Conservation (phyloP, 2,329 filamentous ascomycete genomes). For the Colletotrichum navitas region DNA sequence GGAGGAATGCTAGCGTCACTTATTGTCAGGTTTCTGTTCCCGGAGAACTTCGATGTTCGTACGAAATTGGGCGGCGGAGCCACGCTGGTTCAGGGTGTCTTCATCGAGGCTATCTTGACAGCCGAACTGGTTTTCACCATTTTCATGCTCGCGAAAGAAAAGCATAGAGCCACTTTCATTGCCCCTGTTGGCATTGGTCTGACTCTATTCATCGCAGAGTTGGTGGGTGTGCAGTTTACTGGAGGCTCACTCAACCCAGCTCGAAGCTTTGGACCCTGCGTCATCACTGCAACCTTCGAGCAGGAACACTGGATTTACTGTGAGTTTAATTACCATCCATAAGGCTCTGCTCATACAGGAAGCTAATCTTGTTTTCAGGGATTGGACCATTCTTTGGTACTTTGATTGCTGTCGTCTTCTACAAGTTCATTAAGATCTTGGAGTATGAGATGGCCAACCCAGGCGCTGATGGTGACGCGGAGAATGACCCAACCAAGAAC, state of each 20-base stretch:
- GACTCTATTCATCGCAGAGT: slow-evolving; percentile 59
- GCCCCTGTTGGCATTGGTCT: slow-evolving; percentile 63
- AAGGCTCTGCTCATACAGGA: slow-evolving; percentile 18
- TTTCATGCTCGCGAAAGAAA: slow-evolving; percentile 65
- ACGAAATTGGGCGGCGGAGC: slow-evolving; percentile 57
- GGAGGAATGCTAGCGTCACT: slow-evolving; percentile 60
- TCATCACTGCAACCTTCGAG: slow-evolving; percentile 56
- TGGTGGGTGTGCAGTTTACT: slow-evolving; percentile 62
- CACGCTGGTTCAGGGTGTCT: slow-evolving; percentile 59
- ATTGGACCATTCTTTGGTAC: slow-evolving; percentile 52
- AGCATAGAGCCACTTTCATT: slow-evolving; percentile 61
- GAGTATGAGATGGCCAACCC: slow-evolving; percentile 62
- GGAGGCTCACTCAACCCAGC: slow-evolving; percentile 63
- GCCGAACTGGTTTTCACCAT: slow-evolving; percentile 62
- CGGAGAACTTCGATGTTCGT: slow-evolving; percentile 56
- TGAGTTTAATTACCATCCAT: slow-evolving; percentile 49
- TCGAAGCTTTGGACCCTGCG: slow-evolving; percentile 60
- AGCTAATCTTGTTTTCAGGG: slow-evolving; percentile 44
- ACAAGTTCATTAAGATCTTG: slow-evolving; percentile 56
- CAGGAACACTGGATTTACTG: slow-evolving; percentile 63
- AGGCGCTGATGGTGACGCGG: slow-evolving; percentile 58
- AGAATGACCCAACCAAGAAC: slow-evolving; percentile 59
- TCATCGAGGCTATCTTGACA: slow-evolving; percentile 64
- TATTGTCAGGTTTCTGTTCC: slow-evolving; percentile 58
- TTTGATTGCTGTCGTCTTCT: slow-evolving; percentile 53